Percentiles rank a stretch among this genome's conserved stretches.
Conservation (phyloP, 164 flowering plant species). For the Vitis riparia region DNA sequence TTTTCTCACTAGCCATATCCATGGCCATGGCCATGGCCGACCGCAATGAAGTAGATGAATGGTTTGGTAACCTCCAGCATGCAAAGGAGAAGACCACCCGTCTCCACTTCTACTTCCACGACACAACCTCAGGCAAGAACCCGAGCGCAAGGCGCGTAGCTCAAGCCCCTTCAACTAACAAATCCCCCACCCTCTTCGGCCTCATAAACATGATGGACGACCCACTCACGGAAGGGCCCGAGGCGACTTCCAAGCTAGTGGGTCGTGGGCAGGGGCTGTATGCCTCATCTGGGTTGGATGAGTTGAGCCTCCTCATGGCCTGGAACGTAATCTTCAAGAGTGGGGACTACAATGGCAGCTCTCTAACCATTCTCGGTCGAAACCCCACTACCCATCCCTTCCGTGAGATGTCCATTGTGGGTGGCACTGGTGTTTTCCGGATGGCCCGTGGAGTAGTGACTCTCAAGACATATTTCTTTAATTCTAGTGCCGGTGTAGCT, state of each 20-base stretch:
- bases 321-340: conserved; percentile 2
- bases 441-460: conserved; percentile 18
- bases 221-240: background rate
- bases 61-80: background rate
- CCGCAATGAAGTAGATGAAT: background rate
- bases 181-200: background rate
- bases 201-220: background rate
- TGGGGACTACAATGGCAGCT: conserved; percentile 12
- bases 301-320: conserved; percentile 1
- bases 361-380: conserved; percentile 2
- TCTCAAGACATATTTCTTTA: background rate
- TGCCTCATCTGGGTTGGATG: background rate
- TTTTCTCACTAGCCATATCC: too few species aligned
- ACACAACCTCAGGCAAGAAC: background rate
- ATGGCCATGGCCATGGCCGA: too few species aligned
- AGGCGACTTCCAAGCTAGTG: too few species aligned
- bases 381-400: background rate
- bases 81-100: background rate
- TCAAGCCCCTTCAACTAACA: background rate
- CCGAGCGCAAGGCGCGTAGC: background rate
- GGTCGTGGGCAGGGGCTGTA: too few species aligned
- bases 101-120: background rate
- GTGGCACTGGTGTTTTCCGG: conserved; percentile 20
- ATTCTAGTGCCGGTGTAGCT: background rate
- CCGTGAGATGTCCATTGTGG: conserved; percentile 16